Conservation (phyloP, 2,329 filamentous ascomycete genomes). For the Clonostachys rhizophaga region DNA sequence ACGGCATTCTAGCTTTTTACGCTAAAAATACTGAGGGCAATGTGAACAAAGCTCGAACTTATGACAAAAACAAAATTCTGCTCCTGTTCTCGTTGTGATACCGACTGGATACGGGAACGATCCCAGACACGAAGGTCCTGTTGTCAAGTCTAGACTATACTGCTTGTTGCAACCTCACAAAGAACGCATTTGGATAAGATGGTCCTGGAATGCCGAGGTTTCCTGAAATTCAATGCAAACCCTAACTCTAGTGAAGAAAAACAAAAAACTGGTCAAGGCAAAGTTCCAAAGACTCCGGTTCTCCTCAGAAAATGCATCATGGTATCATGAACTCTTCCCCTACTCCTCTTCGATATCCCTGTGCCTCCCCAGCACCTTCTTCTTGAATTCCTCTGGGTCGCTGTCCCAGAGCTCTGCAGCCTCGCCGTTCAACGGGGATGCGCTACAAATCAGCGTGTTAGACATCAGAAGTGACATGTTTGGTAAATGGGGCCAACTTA, state of each 20-base stretch:
- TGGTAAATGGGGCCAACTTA: slow-evolving; percentile 40
- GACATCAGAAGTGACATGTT: slow-evolving; percentile 2
- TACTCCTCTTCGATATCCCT: slow-evolving; percentile 62
- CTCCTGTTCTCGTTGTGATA: neutral
- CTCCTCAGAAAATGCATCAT: neutral
- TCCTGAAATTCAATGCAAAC: neutral
- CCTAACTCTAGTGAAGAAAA: neutral
- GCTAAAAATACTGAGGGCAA: slow-evolving; percentile 12
- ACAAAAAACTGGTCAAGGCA: slow-evolving; percentile 23
- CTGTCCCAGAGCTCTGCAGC: slow-evolving; percentile 95
- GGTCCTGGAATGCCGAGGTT: neutral
- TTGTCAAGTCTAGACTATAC: neutral
- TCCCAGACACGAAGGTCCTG: neutral
- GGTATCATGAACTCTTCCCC: slow-evolving; percentile 2
- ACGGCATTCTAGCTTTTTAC: slow-evolving; percentile 38
- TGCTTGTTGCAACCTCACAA: neutral
- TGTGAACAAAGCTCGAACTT: slow-evolving; percentile 14
- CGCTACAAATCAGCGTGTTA: slow-evolving; percentile 42
- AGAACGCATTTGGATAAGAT: neutral
- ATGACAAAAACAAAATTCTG: slow-evolving; percentile 16
- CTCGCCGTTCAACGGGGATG: slow-evolving; percentile 92
- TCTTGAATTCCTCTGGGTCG: slow-evolving; percentile 82
- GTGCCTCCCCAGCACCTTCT: slow-evolving; percentile 60
- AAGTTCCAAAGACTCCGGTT: slow-evolving; percentile 8
- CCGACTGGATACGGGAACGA: too few species aligned